Base-by-base conservation (phyloP, 441 rosid species). In the Theobroma grandiflorum region DNA sequence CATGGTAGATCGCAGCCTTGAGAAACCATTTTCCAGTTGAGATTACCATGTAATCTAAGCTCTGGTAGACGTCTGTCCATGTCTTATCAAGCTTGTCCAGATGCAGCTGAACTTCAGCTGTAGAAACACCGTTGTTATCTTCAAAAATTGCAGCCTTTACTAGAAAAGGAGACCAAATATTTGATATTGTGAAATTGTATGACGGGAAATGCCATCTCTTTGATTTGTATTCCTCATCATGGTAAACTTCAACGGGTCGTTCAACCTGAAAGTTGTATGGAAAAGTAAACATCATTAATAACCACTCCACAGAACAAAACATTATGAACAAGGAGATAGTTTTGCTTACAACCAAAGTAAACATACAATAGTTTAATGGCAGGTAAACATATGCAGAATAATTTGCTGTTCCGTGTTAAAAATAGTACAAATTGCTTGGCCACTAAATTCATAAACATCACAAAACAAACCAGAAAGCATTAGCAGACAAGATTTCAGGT, bases 21-120 rank as follows among this genome's bases (percentile, higher is more conserved):
- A 95, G 94, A 82, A 88, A 96, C 99, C 99, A 96, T 86, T 96
- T 91, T 40, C 99, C 99, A 0, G 97, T 91, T 4, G 98, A 96
- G 79, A 96, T 85, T 50, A 95, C 89, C 57, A 86, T 80, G 78
- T 92, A 93, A 81, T 96, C 97, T 31, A 91, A 80, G 84, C 81
- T 87, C 72, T 82, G 87, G 82, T 86, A 91, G 4, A 83, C 81
- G 42, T 66, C 86, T 6, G 88, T 88, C 98, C 98, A 96, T 49
- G 87, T 92, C 78, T 86, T 84, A 49, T 96, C 99, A 35, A 96
- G 93, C 66, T 86, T 88, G 82, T 96, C 98, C 0, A 93, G 87
- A 42, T 96, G 94, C 69, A 96, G 87, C 87, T 96, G 87, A 82
- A 89, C 94, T 77, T 85, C 88, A 7, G 96, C 90, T 26, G 94